Conservation (phyloP, 1,284 basidiomycete genomes). For the Trametes polyzona region DNA sequence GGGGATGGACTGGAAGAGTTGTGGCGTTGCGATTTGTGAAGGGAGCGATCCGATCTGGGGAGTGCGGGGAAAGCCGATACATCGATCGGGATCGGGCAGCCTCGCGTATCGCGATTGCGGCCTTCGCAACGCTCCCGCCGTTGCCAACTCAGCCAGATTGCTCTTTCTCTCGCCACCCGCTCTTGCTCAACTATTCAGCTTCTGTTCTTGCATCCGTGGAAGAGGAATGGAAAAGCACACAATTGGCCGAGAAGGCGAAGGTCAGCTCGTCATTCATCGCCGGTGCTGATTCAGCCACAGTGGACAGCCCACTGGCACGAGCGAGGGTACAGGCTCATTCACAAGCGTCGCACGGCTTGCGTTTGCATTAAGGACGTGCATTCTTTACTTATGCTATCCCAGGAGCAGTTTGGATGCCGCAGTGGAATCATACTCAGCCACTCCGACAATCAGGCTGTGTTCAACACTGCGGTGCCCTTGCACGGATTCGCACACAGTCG, state of each 20-base stretch:
- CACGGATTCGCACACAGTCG: neutral
- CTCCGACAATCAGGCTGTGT: slow-evolving; percentile 2
- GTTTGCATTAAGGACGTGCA: too few relatives aligned
- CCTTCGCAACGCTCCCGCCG: neutral
- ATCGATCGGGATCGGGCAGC: slow-evolving; percentile 18
- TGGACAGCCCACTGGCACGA: slow-evolving; percentile 5
- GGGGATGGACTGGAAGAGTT: slow-evolving; percentile 3
- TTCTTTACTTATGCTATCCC: too few relatives aligned
- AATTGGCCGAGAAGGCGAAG: neutral
- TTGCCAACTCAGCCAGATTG: slow-evolving; percentile 23
- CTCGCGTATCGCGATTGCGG: slow-evolving; percentile 22
- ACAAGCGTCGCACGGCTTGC: too few relatives aligned
- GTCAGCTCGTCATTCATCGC: neutral
- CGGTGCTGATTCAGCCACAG: slow-evolving; percentile 6
- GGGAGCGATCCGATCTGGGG: slow-evolving; percentile 22
- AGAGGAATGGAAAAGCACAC: too few relatives aligned
- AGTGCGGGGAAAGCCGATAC: slow-evolving; percentile 22
- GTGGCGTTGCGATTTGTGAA: slow-evolving; percentile 15
- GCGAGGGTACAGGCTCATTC: too few relatives aligned
- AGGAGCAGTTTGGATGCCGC: too few relatives aligned
- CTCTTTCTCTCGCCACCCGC: neutral
- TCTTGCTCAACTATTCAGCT: neutral
- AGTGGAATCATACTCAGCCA: neutral
- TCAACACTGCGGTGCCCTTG: slow-evolving; percentile 3
- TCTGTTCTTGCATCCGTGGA: neutral